Conservation (phyloP, 2,329 filamentous ascomycete genomes). For the Dactylellina cionopaga region DNA sequence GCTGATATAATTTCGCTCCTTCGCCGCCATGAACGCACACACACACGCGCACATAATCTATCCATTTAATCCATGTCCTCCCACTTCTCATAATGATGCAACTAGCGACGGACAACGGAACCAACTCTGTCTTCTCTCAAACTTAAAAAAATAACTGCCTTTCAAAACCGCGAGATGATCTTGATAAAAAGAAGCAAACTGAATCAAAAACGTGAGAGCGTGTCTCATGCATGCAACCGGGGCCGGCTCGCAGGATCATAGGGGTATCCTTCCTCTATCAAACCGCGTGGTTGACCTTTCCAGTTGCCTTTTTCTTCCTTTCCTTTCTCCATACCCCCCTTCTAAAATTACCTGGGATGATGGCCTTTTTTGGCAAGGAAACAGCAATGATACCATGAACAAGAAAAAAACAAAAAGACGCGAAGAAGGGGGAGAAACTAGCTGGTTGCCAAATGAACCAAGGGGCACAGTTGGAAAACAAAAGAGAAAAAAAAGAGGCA, state of each 20-base stretch:
- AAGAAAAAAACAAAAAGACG: neutral
- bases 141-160: neutral
- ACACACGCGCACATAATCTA: too few relatives aligned
- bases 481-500: too few relatives aligned
- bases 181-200: slow-evolving; percentile 36
- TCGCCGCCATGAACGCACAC: slow-evolving; percentile 27
- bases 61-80: neutral
- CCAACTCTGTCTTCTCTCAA: neutral
- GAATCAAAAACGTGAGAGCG: slow-evolving; percentile 47
- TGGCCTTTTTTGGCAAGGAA: slow-evolving; percentile 15
- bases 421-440: slow-evolving; percentile 11
- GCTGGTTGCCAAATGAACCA: slow-evolving; percentile 23
- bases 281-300: slow-evolving; percentile 29
- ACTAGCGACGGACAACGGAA: slow-evolving; percentile 30
- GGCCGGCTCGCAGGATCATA: slow-evolving; percentile 27
- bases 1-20: slow-evolving; percentile 35
- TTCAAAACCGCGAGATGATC: too few relatives aligned
- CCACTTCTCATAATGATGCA: slow-evolving; percentile 11
- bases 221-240: slow-evolving; percentile 33
- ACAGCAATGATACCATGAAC: neutral
- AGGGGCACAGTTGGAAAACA: slow-evolving; percentile 7
- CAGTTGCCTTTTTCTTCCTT: slow-evolving; percentile 27
- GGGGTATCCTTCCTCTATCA: slow-evolving; percentile 32
- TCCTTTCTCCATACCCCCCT: neutral
- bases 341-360: too few relatives aligned